These are phyloP conservation scores for Thermothelomyces thermophilus DNA, from an alignment of 2,329 filamentous ascomycete genomes.

Conservation along the genomic window DNA sequence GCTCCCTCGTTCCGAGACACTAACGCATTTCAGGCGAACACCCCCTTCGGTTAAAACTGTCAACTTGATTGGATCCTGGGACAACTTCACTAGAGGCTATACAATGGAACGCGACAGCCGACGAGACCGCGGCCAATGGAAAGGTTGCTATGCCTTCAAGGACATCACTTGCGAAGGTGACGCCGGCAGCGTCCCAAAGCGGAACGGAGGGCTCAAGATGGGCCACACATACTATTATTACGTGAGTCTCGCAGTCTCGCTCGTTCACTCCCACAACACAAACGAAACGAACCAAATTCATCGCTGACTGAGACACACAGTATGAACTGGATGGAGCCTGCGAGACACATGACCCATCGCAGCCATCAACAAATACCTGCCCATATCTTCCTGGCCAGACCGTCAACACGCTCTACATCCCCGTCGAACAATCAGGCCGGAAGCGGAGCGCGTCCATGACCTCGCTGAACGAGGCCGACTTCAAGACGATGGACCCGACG, in stretches of 20 bases:
- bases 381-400: slow-evolving; percentile 82
- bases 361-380: slow-evolving; percentile 71
- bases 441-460: slow-evolving; percentile 60
- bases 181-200: slow-evolving; percentile 45
- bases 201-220: slow-evolving; percentile 81
- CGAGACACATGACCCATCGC: slow-evolving; percentile 66
- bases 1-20: not conserved
- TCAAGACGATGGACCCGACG: slow-evolving; percentile 69
- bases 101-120: slow-evolving; percentile 73
- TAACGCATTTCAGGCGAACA: slow-evolving; percentile 44
- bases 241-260: slow-evolving; percentile 46
- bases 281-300: slow-evolving; percentile 14
- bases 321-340: slow-evolving; percentile 75
- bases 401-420: slow-evolving; percentile 78
- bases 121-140: slow-evolving; percentile 71
- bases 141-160: slow-evolving; percentile 78
- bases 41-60: slow-evolving; percentile 60
- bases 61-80: slow-evolving; percentile 85
- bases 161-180: slow-evolving; percentile 79
- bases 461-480: slow-evolving; percentile 51
- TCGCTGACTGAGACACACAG: slow-evolving; percentile 41
- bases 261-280: not conserved
- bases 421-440: slow-evolving; percentile 56
- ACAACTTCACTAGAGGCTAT: slow-evolving; percentile 79
- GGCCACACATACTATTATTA: slow-evolving; percentile 94